Percentiles rank a stretch among this genome's conserved stretches.
phyloP scores from a whole-genome alignment of 345 rosid species.

The Arabis alpina region DNA sequence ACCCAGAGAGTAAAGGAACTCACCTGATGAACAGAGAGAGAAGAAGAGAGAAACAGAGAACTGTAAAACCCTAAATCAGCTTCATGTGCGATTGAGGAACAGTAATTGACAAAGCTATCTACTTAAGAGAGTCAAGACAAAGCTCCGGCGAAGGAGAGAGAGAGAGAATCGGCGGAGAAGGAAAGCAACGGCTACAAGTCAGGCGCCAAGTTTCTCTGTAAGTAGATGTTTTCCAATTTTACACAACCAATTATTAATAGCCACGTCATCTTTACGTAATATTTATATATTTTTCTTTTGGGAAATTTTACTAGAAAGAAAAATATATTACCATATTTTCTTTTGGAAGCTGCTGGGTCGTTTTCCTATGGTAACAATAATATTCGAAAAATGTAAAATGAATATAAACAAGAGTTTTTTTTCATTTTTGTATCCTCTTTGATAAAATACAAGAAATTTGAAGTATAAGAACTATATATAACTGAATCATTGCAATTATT shows the following conservation, averaged over 20 bases:
- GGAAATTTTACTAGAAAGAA: too few relatives aligned
- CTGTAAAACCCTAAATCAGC: constrained; percentile 20
- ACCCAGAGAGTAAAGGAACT: neutral
- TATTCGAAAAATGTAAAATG: neutral
- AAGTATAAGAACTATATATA: neutral
- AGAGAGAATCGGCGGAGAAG: constrained; percentile 26
- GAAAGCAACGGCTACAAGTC: constrained; percentile 40
- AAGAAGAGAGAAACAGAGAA: constrained; percentile 24
- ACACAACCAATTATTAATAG: neutral
- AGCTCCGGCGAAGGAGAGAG: constrained; percentile 31
- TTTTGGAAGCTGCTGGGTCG: constrained; percentile 24
- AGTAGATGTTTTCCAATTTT: constrained; percentile 29
- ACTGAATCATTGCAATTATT: too few relatives aligned
- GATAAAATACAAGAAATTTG: neutral
- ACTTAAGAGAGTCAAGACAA: neutral
- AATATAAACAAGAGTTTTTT: neutral
- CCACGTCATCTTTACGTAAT: constrained; percentile 31
- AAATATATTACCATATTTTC: neutral
- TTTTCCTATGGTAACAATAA: constrained; percentile 11
- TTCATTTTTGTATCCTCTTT: neutral
- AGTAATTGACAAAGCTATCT: constrained; percentile 2
- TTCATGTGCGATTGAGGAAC: neutral
- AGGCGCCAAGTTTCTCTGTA: constrained; percentile 45
- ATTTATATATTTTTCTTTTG: neutral
- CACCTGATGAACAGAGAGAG: constrained; percentile 39